These are phyloP conservation scores for Nyctanthes arbortristis DNA, from an alignment of 257 asterid species.

Conservation along the genomic window DNA sequence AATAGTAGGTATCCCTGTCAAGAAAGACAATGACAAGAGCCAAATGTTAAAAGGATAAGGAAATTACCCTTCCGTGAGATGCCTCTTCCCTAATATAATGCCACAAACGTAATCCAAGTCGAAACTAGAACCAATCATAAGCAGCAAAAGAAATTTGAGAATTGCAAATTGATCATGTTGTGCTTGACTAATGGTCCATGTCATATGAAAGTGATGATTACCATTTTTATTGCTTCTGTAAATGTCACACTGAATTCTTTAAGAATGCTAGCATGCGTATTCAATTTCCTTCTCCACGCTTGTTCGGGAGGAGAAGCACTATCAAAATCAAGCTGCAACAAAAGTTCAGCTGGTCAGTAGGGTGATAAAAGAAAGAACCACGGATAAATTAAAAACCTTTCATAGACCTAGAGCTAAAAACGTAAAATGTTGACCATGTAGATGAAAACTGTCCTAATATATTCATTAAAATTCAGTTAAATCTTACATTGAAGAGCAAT, in stretches of 20 bases:
- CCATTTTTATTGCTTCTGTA: conserved; percentile 93
- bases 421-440: background rate
- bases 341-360: background rate
- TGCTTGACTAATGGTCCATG: background rate
- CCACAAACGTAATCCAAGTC: conserved; percentile 95
- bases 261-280: conserved; percentile 79
- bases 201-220: conserved; percentile 24
- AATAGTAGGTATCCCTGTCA: background rate
- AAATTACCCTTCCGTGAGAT: conserved; percentile 90
- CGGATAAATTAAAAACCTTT: background rate
- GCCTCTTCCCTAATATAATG: conserved; percentile 94
- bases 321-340: conserved; percentile 72
- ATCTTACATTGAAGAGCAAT: too few species aligned
- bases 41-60: conserved; percentile 22
- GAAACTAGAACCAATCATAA: conserved; percentile 48
- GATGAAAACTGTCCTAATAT: background rate
- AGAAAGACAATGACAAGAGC: background rate
- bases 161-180: background rate
- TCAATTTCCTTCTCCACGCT: conserved; percentile 94
- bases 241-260: conserved; percentile 94
- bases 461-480: background rate
- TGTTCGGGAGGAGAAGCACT: conserved; percentile 92
- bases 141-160: conserved; percentile 24
- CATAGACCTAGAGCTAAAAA: background rate
- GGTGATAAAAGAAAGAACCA: background rate